Conservation (phyloP, 306 rosid species). For the Leucaena leucocephala region DNA sequence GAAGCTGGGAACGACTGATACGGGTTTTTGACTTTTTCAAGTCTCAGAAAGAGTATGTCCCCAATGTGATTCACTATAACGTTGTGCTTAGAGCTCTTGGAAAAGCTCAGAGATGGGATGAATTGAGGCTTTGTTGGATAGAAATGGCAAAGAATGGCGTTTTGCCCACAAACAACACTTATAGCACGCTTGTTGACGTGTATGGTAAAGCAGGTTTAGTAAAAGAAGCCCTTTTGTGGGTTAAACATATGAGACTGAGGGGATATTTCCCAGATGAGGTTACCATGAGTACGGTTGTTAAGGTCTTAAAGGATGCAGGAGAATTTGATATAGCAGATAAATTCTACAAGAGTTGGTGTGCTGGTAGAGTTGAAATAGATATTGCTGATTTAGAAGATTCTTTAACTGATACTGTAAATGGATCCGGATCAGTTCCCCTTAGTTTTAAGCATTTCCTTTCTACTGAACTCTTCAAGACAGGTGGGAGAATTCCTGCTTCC, state of each 20-base stretch:
- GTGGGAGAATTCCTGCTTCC: slow-evolving; percentile 55
- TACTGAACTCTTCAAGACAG: slow-evolving; percentile 87
- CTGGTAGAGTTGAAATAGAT: slow-evolving; percentile 67
- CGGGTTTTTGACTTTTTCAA: slow-evolving; percentile 76
- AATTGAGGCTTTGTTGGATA: slow-evolving; percentile 71
- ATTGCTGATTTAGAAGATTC: slow-evolving; percentile 72
- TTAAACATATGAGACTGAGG: slow-evolving; percentile 74
- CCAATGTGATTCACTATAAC: slow-evolving; percentile 88
- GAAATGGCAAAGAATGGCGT: slow-evolving; percentile 77
- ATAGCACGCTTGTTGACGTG: slow-evolving; percentile 82
- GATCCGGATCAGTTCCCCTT: slow-evolving; percentile 50
- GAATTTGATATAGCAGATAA: slow-evolving; percentile 75
- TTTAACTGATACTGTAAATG: slow-evolving; percentile 34
- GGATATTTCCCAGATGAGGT: slow-evolving; percentile 88
- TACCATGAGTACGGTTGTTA: slow-evolving; percentile 81
- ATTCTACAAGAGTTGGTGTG: slow-evolving; percentile 79
- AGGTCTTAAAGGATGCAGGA: slow-evolving; percentile 75
- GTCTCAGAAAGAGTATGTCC: slow-evolving; percentile 56
- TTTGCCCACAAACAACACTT: slow-evolving; percentile 68
- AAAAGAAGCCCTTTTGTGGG: slow-evolving; percentile 85
- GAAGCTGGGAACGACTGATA: slow-evolving; percentile 62
- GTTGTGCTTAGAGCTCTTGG: slow-evolving; percentile 77
- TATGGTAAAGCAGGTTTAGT: slow-evolving; percentile 84
- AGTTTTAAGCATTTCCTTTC: slow-evolving; percentile 82
- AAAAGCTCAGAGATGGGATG: slow-evolving; percentile 85